Base-by-base conservation (phyloP, 2,329 filamentous ascomycete genomes). In the Trichoderma asperellum region DNA sequence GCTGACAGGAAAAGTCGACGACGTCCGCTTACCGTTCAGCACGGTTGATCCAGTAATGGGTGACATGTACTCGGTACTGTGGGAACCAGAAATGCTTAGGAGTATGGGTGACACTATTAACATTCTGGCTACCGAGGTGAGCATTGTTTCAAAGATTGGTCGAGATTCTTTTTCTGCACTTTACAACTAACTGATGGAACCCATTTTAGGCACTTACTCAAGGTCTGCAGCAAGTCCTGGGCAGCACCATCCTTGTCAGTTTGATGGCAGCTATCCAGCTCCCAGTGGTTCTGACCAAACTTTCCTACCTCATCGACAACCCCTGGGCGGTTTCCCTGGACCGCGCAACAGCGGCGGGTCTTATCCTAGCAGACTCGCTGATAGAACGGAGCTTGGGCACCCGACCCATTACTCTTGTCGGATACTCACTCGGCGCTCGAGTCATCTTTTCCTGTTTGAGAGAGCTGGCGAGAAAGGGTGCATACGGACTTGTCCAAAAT, bases 41-140 rank as follows among this genome's bases (percentile, higher is more conserved):
- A 99, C 96, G 0, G 91, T 99, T 7, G 94, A 99, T 79, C 93
- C 96, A 0, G 88, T 98, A 72, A 99, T 99, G 96, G 96, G 96
- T 14, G 96, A 99, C 77, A 90, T 99, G 18, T 99, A 99, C 81
- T 97, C 95, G 0, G 91, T 99, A 12, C 84, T 96, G 70, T 99
- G 96, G 94, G 96, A 99, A 79, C 96, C 96, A 3, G 96, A 99
- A 77, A 97, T 99, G 94, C 86, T 99, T 77, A 91, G 89, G 74
- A 97, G 93, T 80, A 99, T 97, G 91, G 96, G 96, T 87, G 93
- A 96, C 78, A 99, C 96, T 57, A 98, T 99, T 76, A 97, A 97
- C 76, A 98, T 99, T 80, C 84, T 99, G 72, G 96, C 96, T 69
- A 99, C 96, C 40, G 96, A 99, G 88, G 93, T 95, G 81, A 81